These are phyloP conservation scores for Haplosporangium sp. DNA, from an alignment of 371 early-diverging fungal genomes.

Conservation along the genomic window DNA sequence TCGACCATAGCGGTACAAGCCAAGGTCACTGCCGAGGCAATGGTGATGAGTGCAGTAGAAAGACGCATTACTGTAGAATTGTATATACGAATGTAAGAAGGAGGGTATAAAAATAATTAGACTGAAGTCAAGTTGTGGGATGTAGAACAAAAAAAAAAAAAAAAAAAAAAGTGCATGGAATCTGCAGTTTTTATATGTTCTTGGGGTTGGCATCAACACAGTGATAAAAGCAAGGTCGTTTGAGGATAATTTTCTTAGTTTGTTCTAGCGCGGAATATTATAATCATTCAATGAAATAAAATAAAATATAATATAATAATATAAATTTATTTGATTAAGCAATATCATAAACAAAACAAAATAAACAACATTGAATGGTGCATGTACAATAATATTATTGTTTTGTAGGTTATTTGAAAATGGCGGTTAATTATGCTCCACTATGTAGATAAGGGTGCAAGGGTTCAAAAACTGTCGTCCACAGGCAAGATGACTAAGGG, in stretches of 20 bases:
- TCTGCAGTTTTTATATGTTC: slow-evolving; percentile 14
- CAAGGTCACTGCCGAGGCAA: slow-evolving; percentile 47
- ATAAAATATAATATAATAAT: too few species aligned
- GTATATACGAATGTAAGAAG: too few species aligned
- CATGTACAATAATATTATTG: too few species aligned
- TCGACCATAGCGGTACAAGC: slow-evolving; percentile 38
- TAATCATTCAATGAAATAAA: neutral
- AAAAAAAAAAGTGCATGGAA: neutral
- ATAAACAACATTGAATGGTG: too few species aligned
- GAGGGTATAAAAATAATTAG: slow-evolving; percentile 5
- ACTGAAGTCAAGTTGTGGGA: neutral
- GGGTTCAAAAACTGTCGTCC: neutral
- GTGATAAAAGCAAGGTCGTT: neutral
- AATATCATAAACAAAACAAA: neutral
- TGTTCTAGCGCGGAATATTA: neutral
- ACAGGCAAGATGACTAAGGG: slow-evolving; percentile 20
- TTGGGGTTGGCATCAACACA: neutral
- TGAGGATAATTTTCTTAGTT: neutral
- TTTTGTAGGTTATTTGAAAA: too few species aligned
- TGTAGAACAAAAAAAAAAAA: neutral
- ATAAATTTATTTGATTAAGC: neutral
- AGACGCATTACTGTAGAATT: slow-evolving; percentile 31
- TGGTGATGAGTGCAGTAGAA: slow-evolving; percentile 43
- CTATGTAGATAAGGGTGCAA: too few species aligned
- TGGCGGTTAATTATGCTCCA: too few species aligned